These are phyloP conservation scores for Aspergillus quadrilineatus DNA, from an alignment of 2,329 filamentous ascomycete genomes.

Conservation along the genomic window DNA sequence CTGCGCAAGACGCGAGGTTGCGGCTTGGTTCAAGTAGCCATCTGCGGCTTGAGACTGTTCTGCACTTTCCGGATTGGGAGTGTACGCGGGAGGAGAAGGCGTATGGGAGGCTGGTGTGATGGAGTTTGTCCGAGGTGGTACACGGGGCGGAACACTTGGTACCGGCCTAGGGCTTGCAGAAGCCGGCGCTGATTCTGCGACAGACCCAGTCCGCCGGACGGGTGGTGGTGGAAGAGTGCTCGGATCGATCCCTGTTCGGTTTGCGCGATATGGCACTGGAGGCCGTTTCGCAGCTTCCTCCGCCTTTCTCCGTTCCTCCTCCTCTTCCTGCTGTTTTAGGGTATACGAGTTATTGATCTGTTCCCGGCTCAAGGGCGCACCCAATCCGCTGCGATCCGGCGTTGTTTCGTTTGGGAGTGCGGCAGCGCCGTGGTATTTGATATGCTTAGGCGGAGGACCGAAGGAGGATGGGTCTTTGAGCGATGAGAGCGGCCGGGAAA, in stretches of 20 bases:
- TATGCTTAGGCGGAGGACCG: slow-evolving; percentile 73
- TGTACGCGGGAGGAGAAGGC: slow-evolving; percentile 48
- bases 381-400: slow-evolving; percentile 44
- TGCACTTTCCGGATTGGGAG: slow-evolving; percentile 37
- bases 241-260: slow-evolving; percentile 71
- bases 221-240: slow-evolving; percentile 71
- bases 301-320: slow-evolving; percentile 18
- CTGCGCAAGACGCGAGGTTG: slow-evolving; percentile 65
- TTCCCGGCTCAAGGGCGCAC: slow-evolving; percentile 43
- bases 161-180: slow-evolving; percentile 42
- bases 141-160: slow-evolving; percentile 63
- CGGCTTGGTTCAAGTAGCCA: slow-evolving; percentile 56
- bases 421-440: slow-evolving; percentile 49
- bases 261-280: slow-evolving; percentile 64
- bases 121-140: slow-evolving; percentile 67
- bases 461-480: slow-evolving; percentile 77
- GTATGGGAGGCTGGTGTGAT: slow-evolving; percentile 48
- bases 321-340: slow-evolving; percentile 21
- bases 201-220: slow-evolving; percentile 44
- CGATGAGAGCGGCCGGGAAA: slow-evolving; percentile 63
- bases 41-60: slow-evolving; percentile 31
- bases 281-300: slow-evolving; percentile 41
- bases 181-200: slow-evolving; percentile 25
- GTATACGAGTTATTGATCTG: slow-evolving; percentile 35
- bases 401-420: slow-evolving; percentile 48